phyloP scores from a whole-genome alignment of 345 rosid species.

The Moringa oleifera region DNA sequence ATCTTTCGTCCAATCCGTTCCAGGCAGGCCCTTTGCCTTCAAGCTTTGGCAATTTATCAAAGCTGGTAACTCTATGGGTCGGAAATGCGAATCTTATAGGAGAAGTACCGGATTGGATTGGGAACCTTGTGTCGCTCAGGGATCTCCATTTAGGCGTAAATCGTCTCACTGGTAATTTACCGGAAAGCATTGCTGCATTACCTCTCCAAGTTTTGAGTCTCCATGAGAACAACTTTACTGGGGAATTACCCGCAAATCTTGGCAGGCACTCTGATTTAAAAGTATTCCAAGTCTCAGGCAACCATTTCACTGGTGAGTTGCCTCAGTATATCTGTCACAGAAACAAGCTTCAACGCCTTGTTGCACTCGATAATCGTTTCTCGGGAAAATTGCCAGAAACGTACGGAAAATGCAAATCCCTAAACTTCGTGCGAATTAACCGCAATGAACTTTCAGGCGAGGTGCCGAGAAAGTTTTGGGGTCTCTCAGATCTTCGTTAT shows the following conservation, averaged over 20 bases:
- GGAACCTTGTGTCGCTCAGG: slow-evolving; percentile 30
- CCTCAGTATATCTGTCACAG: slow-evolving; percentile 51
- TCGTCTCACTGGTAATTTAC: slow-evolving; percentile 46
- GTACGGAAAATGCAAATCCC: slow-evolving; percentile 43
- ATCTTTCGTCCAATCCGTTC: slow-evolving; percentile 36
- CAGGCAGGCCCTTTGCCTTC: slow-evolving; percentile 40
- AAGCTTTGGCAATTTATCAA: slow-evolving; percentile 40
- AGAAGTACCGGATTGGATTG: slow-evolving; percentile 50
- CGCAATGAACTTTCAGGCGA: slow-evolving; percentile 47
- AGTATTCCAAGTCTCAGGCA: slow-evolving; percentile 68
- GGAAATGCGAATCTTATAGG: slow-evolving; percentile 33
- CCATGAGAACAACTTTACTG: slow-evolving; percentile 72
- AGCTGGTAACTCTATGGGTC: slow-evolving; percentile 37
- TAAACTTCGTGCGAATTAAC: slow-evolving; percentile 41
- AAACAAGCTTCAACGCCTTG: slow-evolving; percentile 31
- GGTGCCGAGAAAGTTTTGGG: slow-evolving; percentile 49
- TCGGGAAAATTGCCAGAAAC: slow-evolving; percentile 47
- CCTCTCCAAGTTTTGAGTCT: slow-evolving; percentile 44
- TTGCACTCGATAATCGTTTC: slow-evolving; percentile 46
- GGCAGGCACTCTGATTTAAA: slow-evolving; percentile 43
- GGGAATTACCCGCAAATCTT: slow-evolving; percentile 44
- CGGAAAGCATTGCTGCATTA: slow-evolving; percentile 39
- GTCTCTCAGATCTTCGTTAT: slow-evolving; percentile 21
- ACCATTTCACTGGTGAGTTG: slow-evolving; percentile 43
- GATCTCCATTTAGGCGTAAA: slow-evolving; percentile 46